Evolutionary conservation across 2,329 filamentous ascomycete genomes (phyloP), one percentile per base, ranked within the genome.

Genomic region (Grosmannia serpens): DNA sequence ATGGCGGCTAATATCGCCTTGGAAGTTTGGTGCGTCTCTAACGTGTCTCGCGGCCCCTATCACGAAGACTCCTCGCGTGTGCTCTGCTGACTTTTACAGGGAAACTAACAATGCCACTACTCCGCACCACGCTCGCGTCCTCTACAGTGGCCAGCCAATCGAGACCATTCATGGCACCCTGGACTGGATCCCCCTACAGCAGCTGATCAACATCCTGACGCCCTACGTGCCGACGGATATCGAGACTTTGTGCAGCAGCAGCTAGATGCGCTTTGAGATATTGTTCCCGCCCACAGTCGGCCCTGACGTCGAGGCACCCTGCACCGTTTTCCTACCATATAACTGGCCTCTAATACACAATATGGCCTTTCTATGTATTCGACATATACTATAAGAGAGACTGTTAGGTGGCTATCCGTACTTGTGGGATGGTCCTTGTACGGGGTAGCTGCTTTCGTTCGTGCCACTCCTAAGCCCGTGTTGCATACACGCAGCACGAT

Each of bases 111-210:
- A 24, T 15, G 20, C 1, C 13, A 29, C 31, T 15, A 17, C 35
- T 38, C n/a, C 22, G 5, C 41, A 29, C 31, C 53, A 54, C 17
- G 57, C 57, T 5, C 57, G 57, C 26, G 57, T 58, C 5, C 33
- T 58, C 3, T 58, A 58, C 52, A 58, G 57, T 44, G 57, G 57
- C 22, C 57, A 58, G 57, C 57, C 57, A 10, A 20, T 58, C 22
- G 26, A 35, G 52, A 58, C 57, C 29, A 44, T 55, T 4, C 52
- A 58, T 38, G 57, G 57, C 31, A 50, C 31, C 10, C 57, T 58
- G 22, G 52, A 58, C 52, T 58, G 57, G 57, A 27, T 58, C 15
- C 57, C 57, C 22, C 44, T 58, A 13, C 7, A 33, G 27, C 29
- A 38, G 22, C 33, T 58, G 38, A 55, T 58, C 15, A 22, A 3